Percentiles rank a stretch among this genome's conserved stretches.
These are phyloP conservation scores for Puccinellia tenuiflora DNA, from an alignment of 176 grass and related monocot species.

Conservation along the genomic window DNA sequence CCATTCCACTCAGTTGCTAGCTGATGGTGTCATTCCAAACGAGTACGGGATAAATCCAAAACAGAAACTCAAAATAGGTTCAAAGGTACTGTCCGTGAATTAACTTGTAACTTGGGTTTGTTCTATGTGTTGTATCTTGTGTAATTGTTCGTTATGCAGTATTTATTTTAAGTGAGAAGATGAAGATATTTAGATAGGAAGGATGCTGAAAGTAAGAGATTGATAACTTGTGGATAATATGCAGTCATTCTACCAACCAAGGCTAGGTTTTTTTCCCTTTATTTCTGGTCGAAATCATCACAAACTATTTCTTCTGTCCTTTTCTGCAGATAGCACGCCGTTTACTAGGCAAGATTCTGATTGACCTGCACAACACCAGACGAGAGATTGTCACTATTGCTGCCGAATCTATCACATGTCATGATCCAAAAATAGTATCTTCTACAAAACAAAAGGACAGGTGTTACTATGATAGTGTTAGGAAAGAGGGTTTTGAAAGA, in stretches of 20 bases:
- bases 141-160: slow-evolving; percentile 5
- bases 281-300: slow-evolving; percentile 9
- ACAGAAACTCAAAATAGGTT: slow-evolving; percentile 94
- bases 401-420: slow-evolving; percentile 42
- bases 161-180: not conserved
- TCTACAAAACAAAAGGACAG: slow-evolving; percentile 47
- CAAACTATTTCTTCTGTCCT: slow-evolving; percentile 19
- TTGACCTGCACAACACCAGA: slow-evolving; percentile 89
- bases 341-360: slow-evolving; percentile 92
- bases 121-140: slow-evolving; percentile 1
- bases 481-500: slow-evolving; percentile 44
- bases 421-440: slow-evolving; percentile 29
- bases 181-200: slow-evolving; percentile 7
- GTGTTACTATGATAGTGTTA: slow-evolving; percentile 31
- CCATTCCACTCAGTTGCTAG: slow-evolving; percentile 63
- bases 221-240: slow-evolving; percentile 9
- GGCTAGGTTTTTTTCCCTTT: not conserved
- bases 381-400: slow-evolving; percentile 55
- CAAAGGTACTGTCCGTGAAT: slow-evolving; percentile 52
- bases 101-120: not conserved
- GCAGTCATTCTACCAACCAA: not conserved
- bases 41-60: slow-evolving; percentile 92
- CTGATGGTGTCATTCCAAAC: slow-evolving; percentile 96
- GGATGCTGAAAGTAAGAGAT: not conserved
- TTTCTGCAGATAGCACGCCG: slow-evolving; percentile 70